Conservation (phyloP, 2,329 filamentous ascomycete genomes). For the Fusarium devonianum region DNA sequence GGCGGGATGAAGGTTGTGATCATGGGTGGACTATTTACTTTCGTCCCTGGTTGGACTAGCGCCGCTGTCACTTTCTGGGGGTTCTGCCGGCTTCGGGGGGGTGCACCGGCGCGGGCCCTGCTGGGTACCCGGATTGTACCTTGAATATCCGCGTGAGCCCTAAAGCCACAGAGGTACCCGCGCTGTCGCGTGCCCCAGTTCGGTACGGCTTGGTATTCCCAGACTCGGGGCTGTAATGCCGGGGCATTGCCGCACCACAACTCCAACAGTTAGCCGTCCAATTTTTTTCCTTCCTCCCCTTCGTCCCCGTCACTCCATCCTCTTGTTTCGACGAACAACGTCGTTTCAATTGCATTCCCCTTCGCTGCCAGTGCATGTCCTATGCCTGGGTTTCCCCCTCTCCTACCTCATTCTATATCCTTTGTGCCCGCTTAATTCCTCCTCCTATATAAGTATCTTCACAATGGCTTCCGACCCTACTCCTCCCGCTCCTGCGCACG, state of each 20-base stretch:
- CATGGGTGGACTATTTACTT: constrained; percentile 42
- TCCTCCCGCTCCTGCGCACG: constrained; percentile 40
- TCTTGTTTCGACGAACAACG: constrained; percentile 32
- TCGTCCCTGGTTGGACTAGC: constrained; percentile 42
- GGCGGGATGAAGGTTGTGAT: constrained; percentile 5
- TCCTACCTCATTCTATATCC: constrained; percentile 15
- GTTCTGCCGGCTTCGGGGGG: constrained; percentile 23
- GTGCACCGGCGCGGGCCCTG: constrained; percentile 16
- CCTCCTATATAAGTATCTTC: constrained; percentile 29
- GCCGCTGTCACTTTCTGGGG: constrained; percentile 15
- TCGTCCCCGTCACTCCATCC: constrained; percentile 32
- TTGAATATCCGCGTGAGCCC: not conserved
- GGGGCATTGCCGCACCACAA: constrained; percentile 42
- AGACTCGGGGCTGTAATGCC: constrained; percentile 29
- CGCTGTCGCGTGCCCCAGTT: constrained; percentile 25
- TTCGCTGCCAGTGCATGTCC: constrained; percentile 37
- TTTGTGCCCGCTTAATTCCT: constrained; percentile 29
- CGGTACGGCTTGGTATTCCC: constrained; percentile 21
- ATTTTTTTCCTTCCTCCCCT: constrained; percentile 43
- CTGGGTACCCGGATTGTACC: constrained; percentile 28
- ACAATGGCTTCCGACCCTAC: constrained; percentile 46
- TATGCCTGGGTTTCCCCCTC: constrained; percentile 39
- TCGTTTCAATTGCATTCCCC: constrained; percentile 37
- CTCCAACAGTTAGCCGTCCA: constrained; percentile 34
- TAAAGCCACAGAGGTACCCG: constrained; percentile 19